Base-by-base conservation (phyloP, 2,329 filamentous ascomycete genomes). In the Aspergillus quadrilineatus region DNA sequence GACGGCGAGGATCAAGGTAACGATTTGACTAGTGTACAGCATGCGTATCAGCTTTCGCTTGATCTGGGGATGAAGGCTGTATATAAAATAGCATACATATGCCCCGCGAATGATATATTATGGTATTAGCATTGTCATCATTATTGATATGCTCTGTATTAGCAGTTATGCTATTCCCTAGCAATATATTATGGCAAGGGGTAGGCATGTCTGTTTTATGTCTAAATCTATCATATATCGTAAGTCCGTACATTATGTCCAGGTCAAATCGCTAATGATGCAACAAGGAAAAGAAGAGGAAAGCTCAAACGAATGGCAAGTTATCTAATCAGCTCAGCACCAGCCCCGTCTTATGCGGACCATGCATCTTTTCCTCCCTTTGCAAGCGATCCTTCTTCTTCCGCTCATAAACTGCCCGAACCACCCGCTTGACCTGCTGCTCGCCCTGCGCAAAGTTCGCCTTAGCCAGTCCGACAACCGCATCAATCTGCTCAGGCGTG, bases 351-450 rank as follows among this genome's bases (percentile, higher is more conserved):
- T 67, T 62, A 29, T 63, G 55, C 48, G 63, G 65, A 10, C 67
- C 58, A 30, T 60, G 43, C 34, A 67, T 64, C 48, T 62, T 56
- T 10, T 65, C 62, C 55, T 75, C 70, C n/a, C 65, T 66, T 28
- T 60, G 59, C 32, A 75, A 44, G 9, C 72, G 67, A 60, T 74
- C 71, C 69, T 80, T 84, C 77, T 88, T 94, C 81, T 96, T 96
- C 59, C 94, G 82, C 80, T 97, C 90, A 73, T 96, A 99, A 1
- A 99, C 91, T 3, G 92, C 94, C 50, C 88, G 80, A 0, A 99
- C 86, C 1, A 91, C 91, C 22, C 85, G 81, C 61, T 85, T 86
- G 17, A 94, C 90, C 73, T 89, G 86, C 55, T 90, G 89, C 49
- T 84, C 84, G 0, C 93, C 92, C 70, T 96, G 90, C 5, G 84